These are phyloP conservation scores for Lepidium africanum DNA, from an alignment of 345 rosid genomes.

Conservation along the genomic window DNA sequence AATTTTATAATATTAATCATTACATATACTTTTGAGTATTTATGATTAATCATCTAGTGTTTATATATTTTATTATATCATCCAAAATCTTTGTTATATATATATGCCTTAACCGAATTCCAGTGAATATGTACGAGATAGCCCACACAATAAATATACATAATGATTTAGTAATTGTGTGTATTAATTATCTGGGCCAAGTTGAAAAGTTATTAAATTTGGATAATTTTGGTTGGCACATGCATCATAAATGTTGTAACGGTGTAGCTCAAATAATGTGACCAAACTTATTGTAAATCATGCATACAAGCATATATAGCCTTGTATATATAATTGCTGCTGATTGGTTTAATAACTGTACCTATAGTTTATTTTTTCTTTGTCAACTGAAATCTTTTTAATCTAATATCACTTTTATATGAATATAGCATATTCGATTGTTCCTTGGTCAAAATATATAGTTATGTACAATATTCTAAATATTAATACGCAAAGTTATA, in stretches of 20 bases:
- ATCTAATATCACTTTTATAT: neutral
- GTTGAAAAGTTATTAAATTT: neutral
- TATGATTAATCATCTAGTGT: too few relatives aligned
- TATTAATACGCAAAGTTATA: neutral
- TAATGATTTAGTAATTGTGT: neutral
- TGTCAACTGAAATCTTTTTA: neutral
- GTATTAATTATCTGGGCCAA: neutral
- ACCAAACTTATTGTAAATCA: constrained; percentile 1
- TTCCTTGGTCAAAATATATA: neutral
- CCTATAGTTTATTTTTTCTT: neutral
- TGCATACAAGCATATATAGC: neutral
- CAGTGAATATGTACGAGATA: neutral
- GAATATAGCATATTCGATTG: neutral
- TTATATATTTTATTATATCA: neutral
- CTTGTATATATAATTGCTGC: neutral
- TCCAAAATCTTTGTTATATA: neutral
- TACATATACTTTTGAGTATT: too few relatives aligned
- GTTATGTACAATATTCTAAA: neutral
- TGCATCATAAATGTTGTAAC: constrained; percentile 24
- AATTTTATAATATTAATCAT: too few relatives aligned
- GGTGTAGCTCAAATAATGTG: constrained; percentile 10
- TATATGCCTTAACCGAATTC: neutral
- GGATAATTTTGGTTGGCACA: constrained; percentile 11
- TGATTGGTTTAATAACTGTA: neutral
- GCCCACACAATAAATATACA: neutral